Evolutionary conservation across 768 basidiomycete species (phyloP).

Genomic region (Lactarius akahatsu): DNA sequence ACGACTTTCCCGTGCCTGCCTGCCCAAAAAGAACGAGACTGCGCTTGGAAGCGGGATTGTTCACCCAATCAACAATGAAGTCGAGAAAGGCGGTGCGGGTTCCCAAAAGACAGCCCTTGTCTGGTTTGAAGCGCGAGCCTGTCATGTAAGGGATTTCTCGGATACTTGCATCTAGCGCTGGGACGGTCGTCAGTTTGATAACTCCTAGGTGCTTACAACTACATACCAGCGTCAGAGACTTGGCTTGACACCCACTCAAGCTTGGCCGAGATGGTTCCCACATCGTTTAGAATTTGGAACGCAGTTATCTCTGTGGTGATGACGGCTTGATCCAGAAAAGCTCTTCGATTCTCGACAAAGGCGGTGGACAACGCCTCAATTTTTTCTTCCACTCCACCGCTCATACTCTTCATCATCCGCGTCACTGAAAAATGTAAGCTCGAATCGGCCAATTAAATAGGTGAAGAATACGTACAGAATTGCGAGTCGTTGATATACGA

Average conservation of each 20-base stretch:
- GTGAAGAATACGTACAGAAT: not conserved
- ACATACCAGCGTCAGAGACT: not conserved
- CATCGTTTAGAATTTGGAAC: not conserved
- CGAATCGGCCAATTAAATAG: not conserved
- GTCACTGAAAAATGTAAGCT: not conserved
- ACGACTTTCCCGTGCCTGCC: constrained; percentile 1
- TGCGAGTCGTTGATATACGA: not conserved
- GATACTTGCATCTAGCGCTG: not conserved
- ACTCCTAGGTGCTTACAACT: not conserved
- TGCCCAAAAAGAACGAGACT: not conserved
- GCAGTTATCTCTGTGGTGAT: not conserved
- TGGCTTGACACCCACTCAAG: not conserved
- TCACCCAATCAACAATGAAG: not conserved
- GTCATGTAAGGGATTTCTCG: not conserved
- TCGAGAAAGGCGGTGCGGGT: not conserved
- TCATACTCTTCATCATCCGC: not conserved
- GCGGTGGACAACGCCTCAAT: not conserved
- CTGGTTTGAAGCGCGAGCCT: not conserved
- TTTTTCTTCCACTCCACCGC: not conserved
- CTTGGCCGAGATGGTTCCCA: not conserved
- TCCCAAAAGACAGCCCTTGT: not conserved
- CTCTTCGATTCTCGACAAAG: not conserved
- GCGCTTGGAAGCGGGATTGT: not conserved
- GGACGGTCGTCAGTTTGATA: not conserved
- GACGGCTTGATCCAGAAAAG: not conserved